Conservation (phyloP, 768 basidiomycete genomes). For the Multifurca ochricompacta region DNA sequence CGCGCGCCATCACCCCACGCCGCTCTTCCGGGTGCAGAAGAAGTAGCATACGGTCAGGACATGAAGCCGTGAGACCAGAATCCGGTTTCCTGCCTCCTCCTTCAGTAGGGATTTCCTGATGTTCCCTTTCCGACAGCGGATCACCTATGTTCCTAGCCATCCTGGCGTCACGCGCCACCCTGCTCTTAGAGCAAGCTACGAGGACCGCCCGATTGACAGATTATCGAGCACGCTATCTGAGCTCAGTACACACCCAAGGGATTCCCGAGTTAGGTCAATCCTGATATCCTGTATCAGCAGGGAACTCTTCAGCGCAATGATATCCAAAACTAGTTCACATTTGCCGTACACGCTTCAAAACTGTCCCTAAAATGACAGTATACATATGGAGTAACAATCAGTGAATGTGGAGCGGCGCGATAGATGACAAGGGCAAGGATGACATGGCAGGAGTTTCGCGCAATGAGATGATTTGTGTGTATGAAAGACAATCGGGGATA, state of each 20-base stretch:
- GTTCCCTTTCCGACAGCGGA: neutral
- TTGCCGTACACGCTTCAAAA: constrained; percentile 9
- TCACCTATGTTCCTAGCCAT: no score
- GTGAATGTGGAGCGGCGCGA: neutral
- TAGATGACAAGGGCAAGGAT: constrained; percentile 1
- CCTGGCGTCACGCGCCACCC: neutral
- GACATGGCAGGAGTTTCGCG: constrained; percentile 10
- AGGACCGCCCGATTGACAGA: neutral
- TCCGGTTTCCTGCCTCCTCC: neutral
- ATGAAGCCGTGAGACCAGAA: neutral
- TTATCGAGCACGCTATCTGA: neutral
- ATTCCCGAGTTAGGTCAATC: neutral
- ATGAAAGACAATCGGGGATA: constrained; percentile 1
- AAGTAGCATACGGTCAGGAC: neutral
- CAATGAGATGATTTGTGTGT: constrained; percentile 3
- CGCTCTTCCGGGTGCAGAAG: neutral
- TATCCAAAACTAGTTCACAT: constrained; percentile 7
- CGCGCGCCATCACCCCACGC: neutral
- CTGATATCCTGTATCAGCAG: neutral
- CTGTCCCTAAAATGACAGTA: constrained; percentile 20
- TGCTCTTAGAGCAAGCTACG: neutral
- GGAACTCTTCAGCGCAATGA: neutral
- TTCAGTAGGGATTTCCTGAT: neutral
- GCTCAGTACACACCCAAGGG: no score
- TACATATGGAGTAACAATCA: constrained; percentile 23